Evolutionary conservation across 2,329 filamentous ascomycete genomes (phyloP).

Genomic region (Sporothrix mexicana): DNA sequence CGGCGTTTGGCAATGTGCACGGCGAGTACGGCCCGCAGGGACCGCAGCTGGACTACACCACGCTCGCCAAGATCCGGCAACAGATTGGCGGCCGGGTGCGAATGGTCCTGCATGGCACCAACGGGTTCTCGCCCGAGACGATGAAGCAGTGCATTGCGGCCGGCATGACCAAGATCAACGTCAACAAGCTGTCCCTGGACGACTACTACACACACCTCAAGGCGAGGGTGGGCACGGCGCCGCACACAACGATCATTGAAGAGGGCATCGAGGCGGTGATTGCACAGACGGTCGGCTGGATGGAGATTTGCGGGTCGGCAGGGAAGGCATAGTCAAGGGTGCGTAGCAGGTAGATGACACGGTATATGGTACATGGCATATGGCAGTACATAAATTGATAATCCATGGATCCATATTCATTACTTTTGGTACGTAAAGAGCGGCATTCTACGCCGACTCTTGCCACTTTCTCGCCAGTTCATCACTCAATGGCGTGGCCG

Average conservation of each 20-base stretch:
- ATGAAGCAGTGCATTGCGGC: slow-evolving; percentile 57
- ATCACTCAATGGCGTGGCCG: slow-evolving; percentile 4
- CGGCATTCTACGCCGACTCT: background rate
- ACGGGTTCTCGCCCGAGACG: slow-evolving; percentile 48
- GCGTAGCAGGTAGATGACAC: background rate
- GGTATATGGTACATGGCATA: background rate
- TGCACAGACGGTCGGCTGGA: slow-evolving; percentile 6
- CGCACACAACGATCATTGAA: slow-evolving; percentile 20
- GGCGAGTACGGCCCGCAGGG: slow-evolving; percentile 65
- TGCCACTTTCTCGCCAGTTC: slow-evolving; percentile 21
- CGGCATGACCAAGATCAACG: slow-evolving; percentile 62
- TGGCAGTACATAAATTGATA: background rate
- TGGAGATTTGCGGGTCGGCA: slow-evolving; percentile 22
- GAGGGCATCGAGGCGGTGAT: background rate
- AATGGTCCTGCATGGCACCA: slow-evolving; percentile 40
- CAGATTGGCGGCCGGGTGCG: slow-evolving; percentile 31
- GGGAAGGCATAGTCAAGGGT: background rate
- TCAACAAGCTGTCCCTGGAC: slow-evolving; percentile 49
- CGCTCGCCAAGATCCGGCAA: slow-evolving; percentile 51
- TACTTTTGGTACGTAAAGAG: background rate
- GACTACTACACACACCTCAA: slow-evolving; percentile 20
- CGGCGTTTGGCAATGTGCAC: slow-evolving; percentile 70
- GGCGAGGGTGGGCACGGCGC: background rate
- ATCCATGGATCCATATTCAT: background rate
- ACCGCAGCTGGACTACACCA: slow-evolving; percentile 59